Evolutionary conservation across 1,284 basidiomycete genomes (phyloP).

Genomic region (Phellinidium pouzarii): DNA sequence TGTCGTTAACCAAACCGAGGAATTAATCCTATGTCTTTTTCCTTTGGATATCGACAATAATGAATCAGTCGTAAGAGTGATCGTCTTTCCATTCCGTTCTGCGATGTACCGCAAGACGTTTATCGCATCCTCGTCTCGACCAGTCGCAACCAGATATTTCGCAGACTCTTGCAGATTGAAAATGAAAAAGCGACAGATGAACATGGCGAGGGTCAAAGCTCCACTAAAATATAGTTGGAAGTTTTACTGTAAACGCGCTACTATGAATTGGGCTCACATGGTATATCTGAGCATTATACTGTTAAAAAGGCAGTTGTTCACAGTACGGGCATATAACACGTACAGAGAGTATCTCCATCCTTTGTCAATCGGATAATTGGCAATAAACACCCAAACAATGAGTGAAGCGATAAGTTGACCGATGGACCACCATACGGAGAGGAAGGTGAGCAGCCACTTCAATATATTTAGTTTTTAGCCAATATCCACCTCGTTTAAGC

Average conservation of each 20-base stretch:
- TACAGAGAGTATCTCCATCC: constrained; percentile 61
- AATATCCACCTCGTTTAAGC: neutral
- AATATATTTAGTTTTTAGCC: constrained; percentile 5
- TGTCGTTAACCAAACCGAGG: constrained; percentile 28
- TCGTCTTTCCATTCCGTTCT: constrained; percentile 41
- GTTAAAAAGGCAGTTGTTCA: constrained; percentile 5
- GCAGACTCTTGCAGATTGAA: constrained; percentile 54
- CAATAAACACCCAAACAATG: constrained; percentile 45
- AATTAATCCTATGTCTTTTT: constrained; percentile 20
- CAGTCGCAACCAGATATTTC: constrained; percentile 51
- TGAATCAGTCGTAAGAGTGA: constrained; percentile 39
- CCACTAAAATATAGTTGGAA: constrained; percentile 28
- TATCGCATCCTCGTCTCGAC: constrained; percentile 50
- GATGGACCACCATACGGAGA: constrained; percentile 62
- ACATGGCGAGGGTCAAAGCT: constrained; percentile 40
- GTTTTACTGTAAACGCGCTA: neutral
- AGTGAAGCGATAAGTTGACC: constrained; percentile 50
- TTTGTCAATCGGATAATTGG: constrained; percentile 39
- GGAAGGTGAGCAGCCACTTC: constrained; percentile 56
- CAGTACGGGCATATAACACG: constrained; percentile 20
- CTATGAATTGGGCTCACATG: constrained; percentile 27
- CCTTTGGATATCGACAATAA: constrained; percentile 31
- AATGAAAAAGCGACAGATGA: constrained; percentile 37
- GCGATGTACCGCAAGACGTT: constrained; percentile 46
- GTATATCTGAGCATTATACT: constrained; percentile 29